Evolutionary conservation across 192 early-diverging fungal species (phyloP).

Genomic region (Spinellus fusiger): DNA sequence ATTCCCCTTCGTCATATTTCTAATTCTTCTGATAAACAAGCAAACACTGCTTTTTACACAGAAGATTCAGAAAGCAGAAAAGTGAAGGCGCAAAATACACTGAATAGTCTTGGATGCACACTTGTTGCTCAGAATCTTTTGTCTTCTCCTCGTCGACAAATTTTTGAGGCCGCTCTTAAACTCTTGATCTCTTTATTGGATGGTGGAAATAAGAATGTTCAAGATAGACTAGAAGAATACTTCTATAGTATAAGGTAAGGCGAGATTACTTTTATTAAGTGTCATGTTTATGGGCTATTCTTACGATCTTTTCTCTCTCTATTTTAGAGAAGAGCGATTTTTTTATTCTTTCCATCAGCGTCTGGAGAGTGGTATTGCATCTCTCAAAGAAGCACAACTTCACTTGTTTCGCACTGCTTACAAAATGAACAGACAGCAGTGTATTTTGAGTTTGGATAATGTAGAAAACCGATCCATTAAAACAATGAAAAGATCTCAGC

Average conservation of each 20-base stretch:
- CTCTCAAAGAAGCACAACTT: slow-evolving; percentile 16
- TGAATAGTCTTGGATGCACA: slow-evolving; percentile 15
- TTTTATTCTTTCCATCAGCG: slow-evolving; percentile 22
- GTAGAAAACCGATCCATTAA: background rate
- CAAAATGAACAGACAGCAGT: slow-evolving; percentile 18
- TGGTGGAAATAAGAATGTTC: slow-evolving; percentile 17
- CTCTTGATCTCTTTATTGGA: slow-evolving; percentile 19
- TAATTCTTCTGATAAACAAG: background rate
- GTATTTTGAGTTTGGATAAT: background rate
- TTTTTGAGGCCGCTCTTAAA: slow-evolving; percentile 5
- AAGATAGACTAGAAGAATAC: slow-evolving; percentile 16
- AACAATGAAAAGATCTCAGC: background rate
- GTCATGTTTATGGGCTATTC: too few species aligned
- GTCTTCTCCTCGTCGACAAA: slow-evolving; percentile 12
- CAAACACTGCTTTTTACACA: background rate
- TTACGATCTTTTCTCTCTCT: background rate
- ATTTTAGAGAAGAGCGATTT: slow-evolving; percentile 16
- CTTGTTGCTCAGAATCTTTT: slow-evolving; percentile 15
- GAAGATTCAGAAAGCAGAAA: slow-evolving; percentile 11
- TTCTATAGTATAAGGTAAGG: slow-evolving; percentile 15
- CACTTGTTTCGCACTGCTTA: background rate
- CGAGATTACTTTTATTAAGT: too few species aligned
- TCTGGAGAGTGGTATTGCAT: slow-evolving; percentile 1
- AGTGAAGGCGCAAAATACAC: slow-evolving; percentile 11
- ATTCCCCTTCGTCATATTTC: slow-evolving; percentile 11